A percentile compares a stretch with the other conserved stretches of the same genome.
phyloP scores from a whole-genome alignment of 192 early-diverging fungal genomes.

The Umbelopsis sp. region DNA sequence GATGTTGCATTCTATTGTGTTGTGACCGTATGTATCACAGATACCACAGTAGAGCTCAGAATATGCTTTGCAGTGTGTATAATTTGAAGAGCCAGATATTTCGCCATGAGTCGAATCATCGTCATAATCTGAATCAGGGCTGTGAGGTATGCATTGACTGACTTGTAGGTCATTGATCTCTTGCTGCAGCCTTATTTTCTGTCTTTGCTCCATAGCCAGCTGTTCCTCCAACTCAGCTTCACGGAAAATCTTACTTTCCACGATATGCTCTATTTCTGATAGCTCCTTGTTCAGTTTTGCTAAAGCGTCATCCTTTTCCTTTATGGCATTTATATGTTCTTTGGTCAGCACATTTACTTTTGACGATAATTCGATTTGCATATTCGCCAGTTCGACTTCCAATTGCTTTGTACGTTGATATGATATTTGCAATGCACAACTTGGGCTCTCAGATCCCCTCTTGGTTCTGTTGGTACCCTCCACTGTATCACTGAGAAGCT shows the following conservation, averaged over 20 bases:
- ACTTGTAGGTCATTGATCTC: neutral
- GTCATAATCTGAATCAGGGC: neutral
- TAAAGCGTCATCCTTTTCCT: neutral
- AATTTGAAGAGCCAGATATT: neutral
- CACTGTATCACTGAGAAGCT: neutral
- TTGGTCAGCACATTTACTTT: neutral
- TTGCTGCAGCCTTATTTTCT: neutral
- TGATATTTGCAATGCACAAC: conserved; percentile 1
- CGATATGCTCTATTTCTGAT: conserved; percentile 1
- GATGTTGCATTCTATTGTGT: neutral
- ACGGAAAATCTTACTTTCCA: conserved; percentile 9
- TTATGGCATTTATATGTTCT: neutral
- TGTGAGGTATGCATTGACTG: neutral
- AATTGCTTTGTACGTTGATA: neutral
- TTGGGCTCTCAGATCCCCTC: neutral
- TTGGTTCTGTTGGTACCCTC: neutral
- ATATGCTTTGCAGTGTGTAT: neutral
- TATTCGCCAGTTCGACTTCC: neutral
- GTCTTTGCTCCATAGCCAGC: neutral
- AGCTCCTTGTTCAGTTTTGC: conserved; percentile 5
- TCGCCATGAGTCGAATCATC: neutral
- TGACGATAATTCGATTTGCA: neutral
- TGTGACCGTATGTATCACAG: neutral
- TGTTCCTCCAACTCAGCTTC: conserved; percentile 9
- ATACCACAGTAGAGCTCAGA: conserved; percentile 3